Conservation (phyloP, 345 rosid genomes). For the Litchi chinensis region DNA sequence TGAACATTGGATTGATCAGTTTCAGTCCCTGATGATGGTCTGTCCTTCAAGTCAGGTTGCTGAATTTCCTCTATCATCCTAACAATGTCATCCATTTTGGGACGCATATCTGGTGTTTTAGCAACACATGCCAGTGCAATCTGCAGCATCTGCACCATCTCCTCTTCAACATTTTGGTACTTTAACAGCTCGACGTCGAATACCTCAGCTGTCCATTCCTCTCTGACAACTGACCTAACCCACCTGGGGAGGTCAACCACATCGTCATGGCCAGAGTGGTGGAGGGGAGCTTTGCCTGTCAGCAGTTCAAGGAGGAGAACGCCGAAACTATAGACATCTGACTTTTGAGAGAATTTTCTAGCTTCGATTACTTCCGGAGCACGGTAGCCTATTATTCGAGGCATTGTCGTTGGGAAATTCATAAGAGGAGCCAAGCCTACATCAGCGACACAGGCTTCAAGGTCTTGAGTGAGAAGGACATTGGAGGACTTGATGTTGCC, state of each 20-base stretch:
- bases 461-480: constrained; percentile 61
- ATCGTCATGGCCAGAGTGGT: constrained; percentile 55
- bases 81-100: constrained; percentile 64
- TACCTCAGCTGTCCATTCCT: constrained; percentile 92
- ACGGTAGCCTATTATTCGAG: constrained; percentile 60
- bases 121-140: constrained; percentile 68
- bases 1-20: constrained; percentile 42
- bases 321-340: constrained; percentile 87
- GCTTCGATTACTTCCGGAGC: constrained; percentile 81
- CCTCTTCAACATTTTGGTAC: constrained; percentile 65
- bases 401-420: constrained; percentile 48
- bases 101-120: constrained; percentile 58
- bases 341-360: constrained; percentile 54
- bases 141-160: constrained; percentile 90
- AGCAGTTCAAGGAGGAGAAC: constrained; percentile 80
- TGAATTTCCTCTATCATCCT: constrained; percentile 67
- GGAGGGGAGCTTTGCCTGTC: constrained; percentile 74
- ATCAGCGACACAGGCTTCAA: constrained; percentile 67
- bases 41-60: constrained; percentile 48
- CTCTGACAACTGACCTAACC: constrained; percentile 83
- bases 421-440: constrained; percentile 60
- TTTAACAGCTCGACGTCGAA: constrained; percentile 78
- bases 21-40: constrained; percentile 59
- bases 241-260: constrained; percentile 78
- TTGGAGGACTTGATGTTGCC: constrained; percentile 82